Base-by-base conservation (phyloP, 2,329 filamentous ascomycete genomes). In the Dactylellina drechsleri region DNA sequence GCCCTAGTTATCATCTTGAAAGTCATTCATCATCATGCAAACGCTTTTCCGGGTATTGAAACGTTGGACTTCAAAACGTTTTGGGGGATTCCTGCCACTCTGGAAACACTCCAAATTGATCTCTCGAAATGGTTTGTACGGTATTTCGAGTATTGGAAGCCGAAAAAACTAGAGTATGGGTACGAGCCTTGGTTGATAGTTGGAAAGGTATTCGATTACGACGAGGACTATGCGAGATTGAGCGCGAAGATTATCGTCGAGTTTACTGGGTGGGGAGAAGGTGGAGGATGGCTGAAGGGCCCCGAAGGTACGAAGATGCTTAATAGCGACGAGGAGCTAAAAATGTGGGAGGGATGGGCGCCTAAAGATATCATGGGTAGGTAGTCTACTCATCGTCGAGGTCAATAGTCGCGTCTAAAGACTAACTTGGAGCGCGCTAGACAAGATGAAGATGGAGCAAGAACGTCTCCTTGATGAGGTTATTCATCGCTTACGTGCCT, bases 291-390 rank as follows among this genome's bases (percentile, higher is more conserved):
- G 43, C 36, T 68, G 20, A 45, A 31, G 18, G 67, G 67, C 4
- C 59, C 60, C 5, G 13, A 57, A 13, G 67, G 59, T 18, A 43
- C 36, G 4, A 31, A 36, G n/a, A 26, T 23, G 1, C 13, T 54
- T 13, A 12, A 50, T 4, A 28, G 41, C 16, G 62, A 50, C 31
- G 43, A 47, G 8, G 40, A 18, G 15, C 10, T 61, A 15, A 36
- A 68, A 20, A 68, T 71, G 20, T 67, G 64, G 50, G 23, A 58
- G 18, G 70, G 70, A 16, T 64, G 70, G 70, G 70, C 50, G 15
- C 70, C 61, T 5, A n/a, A 1, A 6, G 13, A 52, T 12, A 49
- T 74, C 10, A 61, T 74, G 43, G 50, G 68, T 62, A 26, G 40
- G 26, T 59, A 6, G 8, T 15, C 20, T 47, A 10, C 15, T 4